Percentiles rank a stretch among this genome's conserved stretches.
These are phyloP conservation scores for Anisodus acutangulus DNA, from an alignment of 257 asterid genomes.

Conservation along the genomic window DNA sequence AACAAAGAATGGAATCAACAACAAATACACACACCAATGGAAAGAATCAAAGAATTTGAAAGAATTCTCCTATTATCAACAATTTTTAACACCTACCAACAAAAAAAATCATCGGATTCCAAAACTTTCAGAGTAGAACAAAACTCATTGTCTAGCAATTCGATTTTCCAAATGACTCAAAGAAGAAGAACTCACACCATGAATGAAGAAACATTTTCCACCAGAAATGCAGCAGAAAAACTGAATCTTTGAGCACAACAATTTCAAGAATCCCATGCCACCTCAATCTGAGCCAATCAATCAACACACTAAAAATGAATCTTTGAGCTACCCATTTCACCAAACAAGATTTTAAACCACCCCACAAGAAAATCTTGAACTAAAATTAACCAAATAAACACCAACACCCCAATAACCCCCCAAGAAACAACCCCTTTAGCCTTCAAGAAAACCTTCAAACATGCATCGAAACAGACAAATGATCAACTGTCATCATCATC, in stretches of 20 bases:
- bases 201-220: slow-evolving; percentile 42
- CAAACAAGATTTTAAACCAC: slow-evolving; percentile 16
- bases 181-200: slow-evolving; percentile 38
- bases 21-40: slow-evolving; percentile 31
- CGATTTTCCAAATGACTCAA: slow-evolving; percentile 32
- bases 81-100: slow-evolving; percentile 49
- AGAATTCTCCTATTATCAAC: slow-evolving; percentile 38
- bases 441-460: slow-evolving; percentile 30
- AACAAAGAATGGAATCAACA: slow-evolving; percentile 65
- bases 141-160: slow-evolving; percentile 41
- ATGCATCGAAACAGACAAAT: slow-evolving; percentile 38
- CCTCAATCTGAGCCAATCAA: background rate
- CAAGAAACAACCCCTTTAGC: slow-evolving; percentile 62
- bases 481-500: slow-evolving; percentile 34
- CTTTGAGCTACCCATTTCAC: slow-evolving; percentile 23
- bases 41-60: slow-evolving; percentile 79
- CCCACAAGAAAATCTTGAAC: background rate
- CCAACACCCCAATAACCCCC: too few relatives aligned
- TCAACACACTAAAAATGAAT: background rate
- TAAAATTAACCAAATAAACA: background rate
- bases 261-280: slow-evolving; percentile 48
- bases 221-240: slow-evolving; percentile 43
- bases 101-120: slow-evolving; percentile 91
- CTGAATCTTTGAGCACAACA: slow-evolving; percentile 33
- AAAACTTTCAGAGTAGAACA: slow-evolving; percentile 50